Conservation (phyloP, 2,329 filamentous ascomycete genomes). For the Sporothrix humicola region DNA sequence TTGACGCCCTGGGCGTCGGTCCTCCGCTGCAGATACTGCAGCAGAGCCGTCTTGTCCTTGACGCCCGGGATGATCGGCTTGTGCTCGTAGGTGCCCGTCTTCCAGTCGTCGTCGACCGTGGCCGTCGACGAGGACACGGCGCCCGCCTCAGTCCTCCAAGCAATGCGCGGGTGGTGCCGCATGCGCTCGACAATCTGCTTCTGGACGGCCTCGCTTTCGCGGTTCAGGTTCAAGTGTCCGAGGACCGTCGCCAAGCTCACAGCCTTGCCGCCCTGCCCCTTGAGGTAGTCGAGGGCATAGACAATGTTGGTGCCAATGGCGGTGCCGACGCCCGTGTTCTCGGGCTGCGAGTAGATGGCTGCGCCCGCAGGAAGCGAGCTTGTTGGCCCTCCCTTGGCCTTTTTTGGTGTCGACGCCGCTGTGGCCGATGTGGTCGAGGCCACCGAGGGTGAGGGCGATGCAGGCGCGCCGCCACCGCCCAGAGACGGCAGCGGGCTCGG, state of each 20-base stretch:
- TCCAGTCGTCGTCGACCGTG: constrained; percentile 50
- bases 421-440: constrained; percentile 54
- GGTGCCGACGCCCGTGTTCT: constrained; percentile 74
- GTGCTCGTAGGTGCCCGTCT: constrained; percentile 78
- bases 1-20: constrained; percentile 78
- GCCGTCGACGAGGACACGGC: constrained; percentile 52
- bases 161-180: constrained; percentile 65
- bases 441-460: constrained; percentile 67
- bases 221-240: constrained; percentile 75
- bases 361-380: constrained; percentile 28
- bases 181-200: constrained; percentile 71
- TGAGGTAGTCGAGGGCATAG: constrained; percentile 84
- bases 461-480: constrained; percentile 56
- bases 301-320: constrained; percentile 87
- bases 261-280: constrained; percentile 70
- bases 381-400: constrained; percentile 55
- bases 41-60: constrained; percentile 74
- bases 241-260: constrained; percentile 78
- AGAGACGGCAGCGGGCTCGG: constrained; percentile 65
- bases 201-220: constrained; percentile 65
- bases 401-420: constrained; percentile 67
- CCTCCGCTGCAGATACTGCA: constrained; percentile 80
- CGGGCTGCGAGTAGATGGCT: constrained; percentile 76
- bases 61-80: constrained; percentile 81
- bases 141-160: constrained; percentile 55